Percentiles rank a stretch among this genome's conserved stretches.
These are phyloP conservation scores for Oryza glaberrima DNA, from an alignment of 176 grass and related monocot genomes.

Conservation along the genomic window DNA sequence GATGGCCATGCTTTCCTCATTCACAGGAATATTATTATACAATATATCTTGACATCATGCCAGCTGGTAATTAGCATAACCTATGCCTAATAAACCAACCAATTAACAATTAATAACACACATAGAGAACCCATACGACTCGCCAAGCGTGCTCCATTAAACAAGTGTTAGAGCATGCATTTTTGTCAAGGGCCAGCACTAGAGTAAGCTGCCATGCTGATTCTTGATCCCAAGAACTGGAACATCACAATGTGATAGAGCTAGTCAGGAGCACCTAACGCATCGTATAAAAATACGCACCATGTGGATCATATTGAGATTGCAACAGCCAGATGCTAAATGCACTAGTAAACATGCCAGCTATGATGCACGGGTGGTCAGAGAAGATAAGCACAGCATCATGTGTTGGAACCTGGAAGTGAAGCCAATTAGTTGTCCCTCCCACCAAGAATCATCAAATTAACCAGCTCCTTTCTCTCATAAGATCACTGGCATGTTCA, in stretches of 20 bases:
- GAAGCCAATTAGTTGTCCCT: background rate
- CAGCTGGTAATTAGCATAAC: background rate
- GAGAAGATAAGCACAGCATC: background rate
- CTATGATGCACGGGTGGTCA: no score
- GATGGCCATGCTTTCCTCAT: background rate
- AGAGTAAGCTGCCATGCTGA: background rate
- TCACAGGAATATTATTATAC: background rate
- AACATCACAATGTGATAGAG: background rate
- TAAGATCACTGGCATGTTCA: no score
- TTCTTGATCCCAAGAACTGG: background rate
- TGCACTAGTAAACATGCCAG: background rate
- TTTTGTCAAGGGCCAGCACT: background rate
- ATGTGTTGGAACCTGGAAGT: background rate
- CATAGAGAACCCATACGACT: background rate
- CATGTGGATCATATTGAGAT: background rate
- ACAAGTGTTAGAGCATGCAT: background rate
- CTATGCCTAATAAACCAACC: background rate
- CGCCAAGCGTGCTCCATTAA: background rate
- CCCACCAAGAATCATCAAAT: background rate
- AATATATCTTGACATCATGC: background rate
- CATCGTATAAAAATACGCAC: background rate
- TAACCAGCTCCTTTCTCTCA: background rate
- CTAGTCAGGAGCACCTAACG: background rate
- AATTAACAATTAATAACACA: background rate
- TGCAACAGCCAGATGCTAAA: background rate